Conservation (phyloP, 805 yeast species). For the Metschnikowia noctiluminum region DNA sequence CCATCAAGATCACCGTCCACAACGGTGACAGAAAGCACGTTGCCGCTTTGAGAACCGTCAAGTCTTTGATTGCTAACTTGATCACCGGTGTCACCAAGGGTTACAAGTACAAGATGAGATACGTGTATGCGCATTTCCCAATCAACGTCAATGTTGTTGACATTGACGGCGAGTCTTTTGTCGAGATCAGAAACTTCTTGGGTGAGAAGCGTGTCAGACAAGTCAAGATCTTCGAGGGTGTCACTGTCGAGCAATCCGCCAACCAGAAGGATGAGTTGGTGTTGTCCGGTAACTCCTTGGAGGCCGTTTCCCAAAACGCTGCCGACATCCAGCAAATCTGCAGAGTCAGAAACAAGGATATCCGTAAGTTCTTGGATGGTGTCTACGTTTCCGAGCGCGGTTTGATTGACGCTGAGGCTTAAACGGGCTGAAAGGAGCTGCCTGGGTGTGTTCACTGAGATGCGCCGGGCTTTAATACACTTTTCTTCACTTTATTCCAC, state of each 20-base stretch:
- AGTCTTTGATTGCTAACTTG: slow-evolving; percentile 90
- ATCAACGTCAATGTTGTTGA: slow-evolving; percentile 93
- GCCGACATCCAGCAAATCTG: slow-evolving; percentile 98
- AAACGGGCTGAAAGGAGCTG: slow-evolving; percentile 2
- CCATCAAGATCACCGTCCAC: slow-evolving; percentile 88
- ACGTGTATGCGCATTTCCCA: slow-evolving; percentile 99
- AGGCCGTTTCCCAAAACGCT: slow-evolving; percentile 96
- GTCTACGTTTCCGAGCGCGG: slow-evolving; percentile 98
- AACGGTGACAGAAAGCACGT: slow-evolving; percentile 99
- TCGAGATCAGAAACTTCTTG: slow-evolving; percentile 98
- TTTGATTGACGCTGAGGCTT: slow-evolving; percentile 64
- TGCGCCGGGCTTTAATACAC: slow-evolving; percentile 20
- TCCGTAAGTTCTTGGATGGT: slow-evolving; percentile 99
- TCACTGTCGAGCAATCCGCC: slow-evolving; percentile 74
- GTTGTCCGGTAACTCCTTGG: slow-evolving; percentile 92
- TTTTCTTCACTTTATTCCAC: slow-evolving; percentile 17
- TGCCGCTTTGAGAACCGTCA: slow-evolving; percentile 98
- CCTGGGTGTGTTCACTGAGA: not conserved
- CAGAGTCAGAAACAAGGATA: slow-evolving; percentile 99
- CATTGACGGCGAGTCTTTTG: slow-evolving; percentile 65
- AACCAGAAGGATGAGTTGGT: slow-evolving; percentile 92
- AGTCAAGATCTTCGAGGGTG: slow-evolving; percentile 86
- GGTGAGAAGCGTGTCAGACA: slow-evolving; percentile 98
- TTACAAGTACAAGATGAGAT: slow-evolving; percentile 99
- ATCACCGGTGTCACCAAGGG: slow-evolving; percentile 99